Conservation (phyloP, 768 basidiomycete genomes). For the Exsudoporus frostii region DNA sequence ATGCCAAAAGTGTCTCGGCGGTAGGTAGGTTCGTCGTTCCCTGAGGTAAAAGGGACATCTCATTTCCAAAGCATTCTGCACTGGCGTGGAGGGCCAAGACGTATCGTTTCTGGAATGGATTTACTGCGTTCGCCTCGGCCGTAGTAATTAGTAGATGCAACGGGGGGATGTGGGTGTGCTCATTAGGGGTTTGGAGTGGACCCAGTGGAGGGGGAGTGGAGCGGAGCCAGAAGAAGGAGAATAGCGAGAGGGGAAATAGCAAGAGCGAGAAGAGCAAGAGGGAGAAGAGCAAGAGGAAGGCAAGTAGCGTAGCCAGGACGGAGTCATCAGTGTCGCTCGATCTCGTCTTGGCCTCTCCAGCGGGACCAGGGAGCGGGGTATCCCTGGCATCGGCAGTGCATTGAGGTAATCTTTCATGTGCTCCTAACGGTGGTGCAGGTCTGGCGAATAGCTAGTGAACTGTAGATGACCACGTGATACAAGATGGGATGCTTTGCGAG, state of each 20-base stretch:
- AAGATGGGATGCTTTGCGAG: background rate
- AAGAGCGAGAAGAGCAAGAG: too few species aligned
- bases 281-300: too few species aligned
- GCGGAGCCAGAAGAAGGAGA: too few species aligned
- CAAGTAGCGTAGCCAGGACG: too few species aligned
- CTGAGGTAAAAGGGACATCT: background rate
- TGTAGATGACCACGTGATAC: background rate
- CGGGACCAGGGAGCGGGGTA: background rate
- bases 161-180: too few species aligned
- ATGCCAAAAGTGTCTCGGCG: background rate
- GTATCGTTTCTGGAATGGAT: constrained; percentile 5
- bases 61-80: background rate
- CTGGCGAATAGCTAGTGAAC: constrained; percentile 4
- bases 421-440: background rate
- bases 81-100: background rate
- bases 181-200: too few species aligned
- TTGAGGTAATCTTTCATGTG: background rate
- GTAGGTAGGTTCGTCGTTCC: background rate
- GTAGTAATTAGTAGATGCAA: constrained; percentile 7
- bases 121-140: constrained; percentile 2
- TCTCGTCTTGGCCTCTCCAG: too few species aligned
- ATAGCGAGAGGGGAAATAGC: too few species aligned
- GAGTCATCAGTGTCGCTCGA: too few species aligned
- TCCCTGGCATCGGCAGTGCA: background rate
- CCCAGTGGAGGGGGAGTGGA: too few species aligned